A percentile compares a stretch with the other conserved stretches of the same genome.
These are phyloP conservation scores for Yamadazyma takamatsuzukensis DNA, from an alignment of 805 yeast species.

Conservation along the genomic window DNA sequence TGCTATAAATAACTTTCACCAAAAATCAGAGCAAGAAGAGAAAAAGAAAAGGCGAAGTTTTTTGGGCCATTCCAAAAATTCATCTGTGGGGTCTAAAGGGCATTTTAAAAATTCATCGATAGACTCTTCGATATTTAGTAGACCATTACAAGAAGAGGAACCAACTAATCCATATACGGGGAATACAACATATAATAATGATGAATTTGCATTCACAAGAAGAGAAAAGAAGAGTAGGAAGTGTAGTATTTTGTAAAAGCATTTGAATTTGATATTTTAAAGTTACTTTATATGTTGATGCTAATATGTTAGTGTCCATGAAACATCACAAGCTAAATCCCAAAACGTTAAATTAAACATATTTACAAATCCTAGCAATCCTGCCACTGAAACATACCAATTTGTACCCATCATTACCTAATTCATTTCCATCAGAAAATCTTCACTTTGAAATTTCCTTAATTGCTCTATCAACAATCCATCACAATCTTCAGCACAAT, in stretches of 20 bases:
- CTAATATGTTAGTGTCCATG: too few relatives aligned
- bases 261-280: not conserved
- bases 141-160: conserved; percentile 40
- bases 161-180: conserved; percentile 33
- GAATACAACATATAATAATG: conserved; percentile 20
- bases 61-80: conserved; percentile 24
- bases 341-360: too few relatives aligned
- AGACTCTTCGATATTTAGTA: conserved; percentile 33
- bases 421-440: too few relatives aligned
- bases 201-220: conserved; percentile 39
- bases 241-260: conserved; percentile 30
- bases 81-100: conserved; percentile 19
- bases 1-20: conserved; percentile 48
- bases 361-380: too few relatives aligned
- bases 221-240: conserved; percentile 25
- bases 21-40: conserved; percentile 36
- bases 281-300: too few relatives aligned
- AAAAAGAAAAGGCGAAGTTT: conserved; percentile 33
- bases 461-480: too few relatives aligned
- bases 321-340: too few relatives aligned
- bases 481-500: too few relatives aligned
- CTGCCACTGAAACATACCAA: too few relatives aligned
- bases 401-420: too few relatives aligned
- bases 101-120: conserved; percentile 37
- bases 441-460: too few relatives aligned